Percentiles rank a stretch among this genome's conserved stretches.
These are phyloP conservation scores for Smittium culicis DNA, from an alignment of 371 early-diverging fungal genomes.

Conservation along the genomic window DNA sequence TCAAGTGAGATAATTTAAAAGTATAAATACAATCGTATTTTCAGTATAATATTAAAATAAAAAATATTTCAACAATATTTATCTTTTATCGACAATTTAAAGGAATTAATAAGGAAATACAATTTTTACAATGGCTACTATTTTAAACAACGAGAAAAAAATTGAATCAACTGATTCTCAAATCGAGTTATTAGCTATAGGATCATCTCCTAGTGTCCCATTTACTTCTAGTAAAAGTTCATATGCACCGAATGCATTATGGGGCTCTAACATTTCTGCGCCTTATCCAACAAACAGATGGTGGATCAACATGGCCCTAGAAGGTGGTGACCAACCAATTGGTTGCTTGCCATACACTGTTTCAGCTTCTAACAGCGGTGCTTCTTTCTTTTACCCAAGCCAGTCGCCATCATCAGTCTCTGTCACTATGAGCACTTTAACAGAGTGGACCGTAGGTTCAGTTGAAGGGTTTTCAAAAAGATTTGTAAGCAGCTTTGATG, in stretches of 20 bases:
- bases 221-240: not conserved
- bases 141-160: no score
- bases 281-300: slow-evolving; percentile 32
- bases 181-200: not conserved
- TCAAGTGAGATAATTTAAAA: no score
- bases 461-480: slow-evolving; percentile 7
- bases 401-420: slow-evolving; percentile 15
- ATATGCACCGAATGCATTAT: slow-evolving; percentile 1
- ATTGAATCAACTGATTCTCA: no score
- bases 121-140: no score
- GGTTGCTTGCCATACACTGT: slow-evolving; percentile 28
- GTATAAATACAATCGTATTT: no score
- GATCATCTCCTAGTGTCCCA: not conserved
- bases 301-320: slow-evolving; percentile 35
- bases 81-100: no score
- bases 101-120: no score
- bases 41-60: no score
- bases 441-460: slow-evolving; percentile 22
- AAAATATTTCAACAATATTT: no score
- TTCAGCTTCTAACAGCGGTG: slow-evolving; percentile 13
- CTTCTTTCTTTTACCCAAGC: slow-evolving; percentile 21
- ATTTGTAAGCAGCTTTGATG: slow-evolving; percentile 13
- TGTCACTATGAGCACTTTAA: slow-evolving; percentile 22
- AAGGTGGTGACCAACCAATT: slow-evolving; percentile 25
- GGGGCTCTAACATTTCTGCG: not conserved